Conservation (phyloP, 2,329 filamentous ascomycete species). For the Pseudopithomyces maydicus region DNA sequence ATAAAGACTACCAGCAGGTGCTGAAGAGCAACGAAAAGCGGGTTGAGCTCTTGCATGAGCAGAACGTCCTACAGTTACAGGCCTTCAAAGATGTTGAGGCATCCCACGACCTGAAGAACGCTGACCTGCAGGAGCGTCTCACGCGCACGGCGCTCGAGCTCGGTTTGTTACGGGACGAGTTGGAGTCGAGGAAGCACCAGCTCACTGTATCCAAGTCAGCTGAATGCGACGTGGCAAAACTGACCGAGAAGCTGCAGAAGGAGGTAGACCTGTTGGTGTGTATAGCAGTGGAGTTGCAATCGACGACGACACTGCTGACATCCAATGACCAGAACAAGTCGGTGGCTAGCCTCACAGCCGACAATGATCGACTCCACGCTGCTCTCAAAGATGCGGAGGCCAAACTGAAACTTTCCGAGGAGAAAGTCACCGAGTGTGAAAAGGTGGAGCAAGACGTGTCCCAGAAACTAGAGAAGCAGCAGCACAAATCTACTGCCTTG, state of each 20-base stretch:
- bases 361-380: conserved; percentile 23
- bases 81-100: conserved; percentile 30
- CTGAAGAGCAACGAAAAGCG: conserved; percentile 34
- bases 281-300: not conserved
- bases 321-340: conserved; percentile 4
- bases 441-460: conserved; percentile 21
- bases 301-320: not conserved
- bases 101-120: conserved; percentile 19
- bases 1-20: conserved; percentile 28
- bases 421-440: conserved; percentile 20
- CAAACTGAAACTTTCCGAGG: conserved; percentile 4
- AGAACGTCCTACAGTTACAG: conserved; percentile 36
- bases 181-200: conserved; percentile 23
- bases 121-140: conserved; percentile 26
- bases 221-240: conserved; percentile 14
- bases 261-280: conserved; percentile 18
- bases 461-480: conserved; percentile 25
- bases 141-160: conserved; percentile 37
- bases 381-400: conserved; percentile 6
- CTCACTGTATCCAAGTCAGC: conserved; percentile 15
- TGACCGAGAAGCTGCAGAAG: conserved; percentile 17
- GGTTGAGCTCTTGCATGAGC: conserved; percentile 29
- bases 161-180: conserved; percentile 31
- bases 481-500: conserved; percentile 22
- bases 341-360: conserved; percentile 21